These are phyloP conservation scores for Aspergillus versicolor DNA, from an alignment of 2,329 filamentous ascomycete genomes.

Conservation along the genomic window DNA sequence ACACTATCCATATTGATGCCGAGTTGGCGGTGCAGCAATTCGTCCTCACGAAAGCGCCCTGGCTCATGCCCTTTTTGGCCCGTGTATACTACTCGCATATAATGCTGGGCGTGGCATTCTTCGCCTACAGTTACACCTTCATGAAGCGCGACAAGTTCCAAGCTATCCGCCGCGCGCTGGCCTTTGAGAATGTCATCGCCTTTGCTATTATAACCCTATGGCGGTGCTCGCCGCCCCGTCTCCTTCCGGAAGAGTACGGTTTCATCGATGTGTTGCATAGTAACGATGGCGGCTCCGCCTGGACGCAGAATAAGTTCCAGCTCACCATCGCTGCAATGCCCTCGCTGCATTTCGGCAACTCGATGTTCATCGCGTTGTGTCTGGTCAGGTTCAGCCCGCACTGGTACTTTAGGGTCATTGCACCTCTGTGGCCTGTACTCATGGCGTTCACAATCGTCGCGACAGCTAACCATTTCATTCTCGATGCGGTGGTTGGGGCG, in stretches of 20 bases:
- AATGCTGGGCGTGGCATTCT: conserved; percentile 46
- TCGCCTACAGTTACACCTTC: conserved; percentile 51
- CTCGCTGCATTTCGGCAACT: conserved; percentile 48
- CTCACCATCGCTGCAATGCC: conserved; percentile 53
- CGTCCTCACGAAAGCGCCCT: conserved; percentile 36
- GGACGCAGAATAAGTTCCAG: conserved; percentile 49
- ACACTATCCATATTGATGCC: conserved; percentile 38
- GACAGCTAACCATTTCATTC: conserved; percentile 67
- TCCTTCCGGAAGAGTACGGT: conserved; percentile 46
- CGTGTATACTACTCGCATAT: conserved; percentile 51
- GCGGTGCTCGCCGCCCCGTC: conserved; percentile 50
- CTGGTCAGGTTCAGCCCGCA: conserved; percentile 45
- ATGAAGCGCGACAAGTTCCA: conserved; percentile 42
- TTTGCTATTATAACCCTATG: conserved; percentile 50
- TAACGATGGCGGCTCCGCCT: conserved; percentile 26
- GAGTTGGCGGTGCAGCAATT: conserved; percentile 43
- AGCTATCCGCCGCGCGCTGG: conserved; percentile 48
- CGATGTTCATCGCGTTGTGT: conserved; percentile 29
- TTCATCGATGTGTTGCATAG: conserved; percentile 49
- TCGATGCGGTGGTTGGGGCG: conserved; percentile 66
- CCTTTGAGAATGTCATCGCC: conserved; percentile 50
- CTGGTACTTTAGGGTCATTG: conserved; percentile 33
- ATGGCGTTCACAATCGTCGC: conserved; percentile 61
- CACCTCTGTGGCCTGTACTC: conserved; percentile 44
- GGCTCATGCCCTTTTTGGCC: conserved; percentile 43